Conservation (phyloP, 2,329 filamentous ascomycete species). For the Ophiostoma ips region DNA sequence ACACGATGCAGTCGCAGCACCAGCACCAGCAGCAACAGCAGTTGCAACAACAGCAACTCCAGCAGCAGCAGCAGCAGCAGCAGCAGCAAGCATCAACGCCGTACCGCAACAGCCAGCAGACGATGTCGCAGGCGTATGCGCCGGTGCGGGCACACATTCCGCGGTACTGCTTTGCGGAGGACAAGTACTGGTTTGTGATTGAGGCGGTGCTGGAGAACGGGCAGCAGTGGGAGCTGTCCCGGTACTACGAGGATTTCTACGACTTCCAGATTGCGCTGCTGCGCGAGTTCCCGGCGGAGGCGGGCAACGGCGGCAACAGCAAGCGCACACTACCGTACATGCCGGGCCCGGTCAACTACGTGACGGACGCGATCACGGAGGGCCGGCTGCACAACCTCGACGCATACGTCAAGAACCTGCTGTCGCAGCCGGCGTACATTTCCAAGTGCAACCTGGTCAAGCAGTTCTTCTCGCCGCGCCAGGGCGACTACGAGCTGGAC, state of each 20-base stretch:
- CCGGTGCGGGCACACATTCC: conserved; percentile 77
- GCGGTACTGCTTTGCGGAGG: conserved; percentile 87
- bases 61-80: conserved; percentile 17
- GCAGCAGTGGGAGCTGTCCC: conserved; percentile 79
- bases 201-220: conserved; percentile 85
- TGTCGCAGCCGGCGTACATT: conserved; percentile 74
- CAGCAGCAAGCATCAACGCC: conserved; percentile 10
- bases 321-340: conserved; percentile 86
- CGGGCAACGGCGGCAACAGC: conserved; percentile 68
- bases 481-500: conserved; percentile 89
- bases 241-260: conserved; percentile 98
- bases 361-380: conserved; percentile 95
- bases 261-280: conserved; percentile 95
- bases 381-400: conserved; percentile 85
- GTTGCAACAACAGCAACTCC: too few species aligned
- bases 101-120: conserved; percentile 23
- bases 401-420: conserved; percentile 84
- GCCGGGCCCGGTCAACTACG: conserved; percentile 94
- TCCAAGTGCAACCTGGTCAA: conserved; percentile 71
- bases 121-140: conserved; percentile 48
- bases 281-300: conserved; percentile 82
- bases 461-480: conserved; percentile 78
- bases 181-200: conserved; percentile 98
- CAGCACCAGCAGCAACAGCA: conserved; percentile 16
- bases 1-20: conserved; percentile 20